Conservation (phyloP, 805 yeast genomes). For the Clavispora vitiphila region DNA sequence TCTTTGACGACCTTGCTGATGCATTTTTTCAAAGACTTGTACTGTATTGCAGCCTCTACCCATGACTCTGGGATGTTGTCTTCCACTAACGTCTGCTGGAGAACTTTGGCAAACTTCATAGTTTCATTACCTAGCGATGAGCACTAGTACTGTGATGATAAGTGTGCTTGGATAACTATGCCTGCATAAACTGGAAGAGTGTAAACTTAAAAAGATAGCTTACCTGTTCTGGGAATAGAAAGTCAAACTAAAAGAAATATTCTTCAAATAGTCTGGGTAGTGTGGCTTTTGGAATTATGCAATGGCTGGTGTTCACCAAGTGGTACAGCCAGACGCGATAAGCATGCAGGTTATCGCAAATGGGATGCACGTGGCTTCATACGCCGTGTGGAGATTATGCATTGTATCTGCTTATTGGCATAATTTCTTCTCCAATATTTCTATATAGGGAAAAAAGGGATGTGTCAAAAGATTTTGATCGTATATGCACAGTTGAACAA, state of each 20-base stretch:
- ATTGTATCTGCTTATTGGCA: background rate
- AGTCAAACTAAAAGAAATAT: background rate
- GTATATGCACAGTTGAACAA: no score
- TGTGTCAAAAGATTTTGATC: no score
- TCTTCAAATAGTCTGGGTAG: background rate
- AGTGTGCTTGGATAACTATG: background rate
- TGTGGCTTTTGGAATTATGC: background rate
- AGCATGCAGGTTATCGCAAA: background rate
- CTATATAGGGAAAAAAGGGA: no score
- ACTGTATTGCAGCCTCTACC: conserved; percentile 65
- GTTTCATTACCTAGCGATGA: background rate
- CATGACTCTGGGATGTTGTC: conserved; percentile 64
- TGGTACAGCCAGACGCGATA: background rate
- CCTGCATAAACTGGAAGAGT: background rate
- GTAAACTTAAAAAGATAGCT: background rate
- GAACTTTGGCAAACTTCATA: conserved; percentile 75
- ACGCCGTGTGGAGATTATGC: background rate
- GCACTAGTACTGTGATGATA: background rate
- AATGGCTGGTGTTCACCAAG: background rate
- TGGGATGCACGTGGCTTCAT: background rate
- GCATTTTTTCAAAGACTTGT: conserved; percentile 64
- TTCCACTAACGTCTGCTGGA: conserved; percentile 56
- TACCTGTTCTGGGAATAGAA: background rate
- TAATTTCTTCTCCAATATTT: background rate
- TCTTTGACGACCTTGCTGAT: conserved; percentile 63